Percentiles rank a stretch among this genome's conserved stretches.
These are phyloP conservation scores for Fragaria vesca DNA, from an alignment of 306 rosid genomes.

Conservation along the genomic window DNA sequence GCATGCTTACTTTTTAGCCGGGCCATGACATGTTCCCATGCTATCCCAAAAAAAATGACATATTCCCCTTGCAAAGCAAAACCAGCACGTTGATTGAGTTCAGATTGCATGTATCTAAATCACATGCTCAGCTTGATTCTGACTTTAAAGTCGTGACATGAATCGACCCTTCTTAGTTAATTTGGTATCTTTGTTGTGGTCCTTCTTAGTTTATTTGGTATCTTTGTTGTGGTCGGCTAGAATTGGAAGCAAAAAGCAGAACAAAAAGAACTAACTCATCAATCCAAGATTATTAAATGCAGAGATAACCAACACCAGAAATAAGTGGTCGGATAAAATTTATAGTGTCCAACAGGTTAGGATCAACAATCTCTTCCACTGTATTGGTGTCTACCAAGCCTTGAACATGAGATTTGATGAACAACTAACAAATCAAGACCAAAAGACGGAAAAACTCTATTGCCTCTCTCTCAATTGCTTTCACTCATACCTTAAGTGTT, in stretches of 20 bases:
- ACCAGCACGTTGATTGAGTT: neutral
- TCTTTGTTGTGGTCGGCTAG: neutral
- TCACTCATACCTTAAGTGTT: neutral
- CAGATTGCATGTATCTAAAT: neutral
- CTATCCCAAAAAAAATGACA: too few relatives aligned
- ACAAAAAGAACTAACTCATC: neutral
- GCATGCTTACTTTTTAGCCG: too few relatives aligned
- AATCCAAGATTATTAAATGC: neutral
- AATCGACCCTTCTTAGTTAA: neutral
- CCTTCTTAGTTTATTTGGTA: too few relatives aligned
- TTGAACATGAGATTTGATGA: neutral
- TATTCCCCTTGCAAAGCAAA: neutral
- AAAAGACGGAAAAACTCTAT: neutral
- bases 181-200: too few relatives aligned
- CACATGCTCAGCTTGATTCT: conserved; percentile 1
- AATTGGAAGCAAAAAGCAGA: neutral
- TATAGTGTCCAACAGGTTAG: neutral
- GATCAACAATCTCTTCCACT: neutral
- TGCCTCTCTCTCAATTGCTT: neutral
- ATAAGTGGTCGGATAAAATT: neutral
- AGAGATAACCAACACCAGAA: neutral
- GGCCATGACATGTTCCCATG: too few relatives aligned
- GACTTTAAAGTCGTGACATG: neutral
- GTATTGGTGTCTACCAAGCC: neutral
- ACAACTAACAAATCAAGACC: neutral